These are phyloP conservation scores for Parafenestella ontariensis DNA, from an alignment of 2,329 filamentous ascomycete genomes.

Conservation along the genomic window DNA sequence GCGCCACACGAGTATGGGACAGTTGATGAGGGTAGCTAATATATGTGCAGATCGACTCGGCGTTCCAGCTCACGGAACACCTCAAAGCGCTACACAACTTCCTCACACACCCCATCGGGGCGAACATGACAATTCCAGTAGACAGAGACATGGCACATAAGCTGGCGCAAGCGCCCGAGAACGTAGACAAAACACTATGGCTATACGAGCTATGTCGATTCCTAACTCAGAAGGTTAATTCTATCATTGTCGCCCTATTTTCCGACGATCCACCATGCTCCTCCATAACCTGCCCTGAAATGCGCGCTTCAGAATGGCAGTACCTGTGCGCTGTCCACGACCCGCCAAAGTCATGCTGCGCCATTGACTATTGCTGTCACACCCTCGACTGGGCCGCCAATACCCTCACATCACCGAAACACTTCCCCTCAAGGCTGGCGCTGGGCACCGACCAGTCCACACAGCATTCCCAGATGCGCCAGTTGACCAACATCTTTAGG, in stretches of 20 bases:
- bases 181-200: conserved; percentile 88
- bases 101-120: conserved; percentile 68
- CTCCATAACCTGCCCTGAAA: conserved; percentile 88
- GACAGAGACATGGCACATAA: conserved; percentile 75
- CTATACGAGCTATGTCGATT: conserved; percentile 98
- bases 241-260: conserved; percentile 89
- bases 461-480: conserved; percentile 69
- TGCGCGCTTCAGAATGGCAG: conserved; percentile 99
- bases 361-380: conserved; percentile 98
- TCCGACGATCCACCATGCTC: conserved; percentile 91
- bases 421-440: conserved; percentile 86
- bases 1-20: conserved; percentile 31
- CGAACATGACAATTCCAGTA: conserved; percentile 71
- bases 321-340: conserved; percentile 98
- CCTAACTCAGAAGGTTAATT: conserved; percentile 92
- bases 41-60: conserved; percentile 79
- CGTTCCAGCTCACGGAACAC: conserved; percentile 97
- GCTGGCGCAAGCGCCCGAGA: conserved; percentile 79
- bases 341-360: conserved; percentile 94
- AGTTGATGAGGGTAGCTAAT: conserved; percentile 23
- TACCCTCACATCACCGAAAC: conserved; percentile 90
- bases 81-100: conserved; percentile 89
- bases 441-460: conserved; percentile 55
- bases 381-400: conserved; percentile 98
- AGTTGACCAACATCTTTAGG: conserved; percentile 93